Conservation (phyloP, 768 basidiomycete genomes). For the Leccinum boreale region DNA sequence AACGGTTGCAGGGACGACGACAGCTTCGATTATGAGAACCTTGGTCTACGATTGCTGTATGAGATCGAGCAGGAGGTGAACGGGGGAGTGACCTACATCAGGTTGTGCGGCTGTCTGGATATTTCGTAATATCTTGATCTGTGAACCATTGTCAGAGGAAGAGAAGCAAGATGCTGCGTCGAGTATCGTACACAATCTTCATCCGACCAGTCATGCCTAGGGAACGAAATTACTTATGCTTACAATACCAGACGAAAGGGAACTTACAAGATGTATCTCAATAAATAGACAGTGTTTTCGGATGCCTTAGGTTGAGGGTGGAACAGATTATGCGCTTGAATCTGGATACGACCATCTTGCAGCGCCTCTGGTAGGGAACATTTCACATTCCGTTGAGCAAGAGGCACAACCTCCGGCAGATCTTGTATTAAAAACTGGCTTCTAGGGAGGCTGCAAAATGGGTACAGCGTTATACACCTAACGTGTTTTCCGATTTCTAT, state of each 20-base stretch:
- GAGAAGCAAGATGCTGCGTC: not conserved
- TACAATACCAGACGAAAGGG: not conserved
- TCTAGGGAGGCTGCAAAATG: not conserved
- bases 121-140: not conserved
- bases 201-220: constrained; percentile 1
- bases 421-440: not conserved
- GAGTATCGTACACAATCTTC: constrained; percentile 2
- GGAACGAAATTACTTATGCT: not conserved
- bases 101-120: not conserved
- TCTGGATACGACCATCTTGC: constrained; percentile 1
- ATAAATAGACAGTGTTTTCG: not conserved
- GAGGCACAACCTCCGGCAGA: not conserved
- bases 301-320: not conserved
- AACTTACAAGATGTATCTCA: not conserved
- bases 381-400: not conserved
- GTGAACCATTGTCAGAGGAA: not conserved
- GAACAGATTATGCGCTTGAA: not conserved
- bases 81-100: not conserved
- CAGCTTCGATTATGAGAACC: not conserved
- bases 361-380: not conserved
- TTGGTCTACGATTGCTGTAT: not conserved
- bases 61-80: not conserved
- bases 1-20: not conserved
- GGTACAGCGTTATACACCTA: not conserved
- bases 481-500: not conserved